These are phyloP conservation scores for Globisporangium solare DNA, from an alignment of 352 stramenopile species.

Conservation along the genomic window DNA sequence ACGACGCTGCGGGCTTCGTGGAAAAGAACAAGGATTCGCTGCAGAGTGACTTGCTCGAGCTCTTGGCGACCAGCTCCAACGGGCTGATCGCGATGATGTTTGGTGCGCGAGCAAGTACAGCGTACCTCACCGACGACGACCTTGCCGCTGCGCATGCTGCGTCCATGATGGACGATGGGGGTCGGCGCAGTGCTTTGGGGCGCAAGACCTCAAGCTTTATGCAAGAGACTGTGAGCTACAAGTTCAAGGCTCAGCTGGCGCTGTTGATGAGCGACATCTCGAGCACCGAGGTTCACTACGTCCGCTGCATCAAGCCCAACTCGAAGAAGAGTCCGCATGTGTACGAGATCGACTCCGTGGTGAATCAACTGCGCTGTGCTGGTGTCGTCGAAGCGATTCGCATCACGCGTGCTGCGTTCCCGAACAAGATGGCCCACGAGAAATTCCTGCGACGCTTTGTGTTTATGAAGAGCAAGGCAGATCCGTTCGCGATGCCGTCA, in stretches of 20 bases:
- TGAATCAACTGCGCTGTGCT: constrained; percentile 85
- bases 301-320: constrained; percentile 92
- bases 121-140: constrained; percentile 62
- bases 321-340: constrained; percentile 59
- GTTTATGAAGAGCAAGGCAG: constrained; percentile 43
- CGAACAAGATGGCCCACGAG: constrained; percentile 93
- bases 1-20: constrained; percentile 78
- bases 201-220: constrained; percentile 81
- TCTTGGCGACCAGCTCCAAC: constrained; percentile 69
- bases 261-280: constrained; percentile 86
- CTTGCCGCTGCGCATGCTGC: constrained; percentile 45
- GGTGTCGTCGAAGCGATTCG: constrained; percentile 90
- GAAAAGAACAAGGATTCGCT: constrained; percentile 88
- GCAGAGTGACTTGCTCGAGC: constrained; percentile 69
- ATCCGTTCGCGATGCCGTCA: constrained; percentile 16
- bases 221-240: constrained; percentile 87
- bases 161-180: constrained; percentile 32
- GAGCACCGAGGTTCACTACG: constrained; percentile 83
- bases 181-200: constrained; percentile 36
- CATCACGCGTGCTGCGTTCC: constrained; percentile 86
- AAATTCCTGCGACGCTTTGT: constrained; percentile 83
- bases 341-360: constrained; percentile 85
- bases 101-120: constrained; percentile 36
- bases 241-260: constrained; percentile 86
- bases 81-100: constrained; percentile 70